phyloP scores from a whole-genome alignment of 768 basidiomycete species.

The Aureoboletus auriporus region DNA sequence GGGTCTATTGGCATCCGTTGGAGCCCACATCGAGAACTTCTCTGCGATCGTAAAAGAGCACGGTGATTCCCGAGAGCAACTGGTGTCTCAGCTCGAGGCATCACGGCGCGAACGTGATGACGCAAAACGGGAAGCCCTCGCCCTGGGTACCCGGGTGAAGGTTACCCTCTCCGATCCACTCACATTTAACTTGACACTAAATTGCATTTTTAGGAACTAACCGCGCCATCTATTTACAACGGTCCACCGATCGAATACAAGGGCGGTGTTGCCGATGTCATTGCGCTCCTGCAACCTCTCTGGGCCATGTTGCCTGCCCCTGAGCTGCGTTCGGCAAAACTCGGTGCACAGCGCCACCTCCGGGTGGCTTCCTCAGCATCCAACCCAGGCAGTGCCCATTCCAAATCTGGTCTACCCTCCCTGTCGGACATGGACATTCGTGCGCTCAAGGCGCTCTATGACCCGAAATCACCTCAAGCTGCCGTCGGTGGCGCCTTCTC shows the following conservation, averaged over 20 bases:
- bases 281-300: constrained; percentile 62
- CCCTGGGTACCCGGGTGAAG: constrained; percentile 38
- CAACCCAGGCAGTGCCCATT: constrained; percentile 28
- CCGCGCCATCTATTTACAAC: constrained; percentile 17
- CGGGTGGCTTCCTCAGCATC: constrained; percentile 43
- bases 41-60: constrained; percentile 41
- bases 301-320: constrained; percentile 85
- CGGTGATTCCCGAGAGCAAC: constrained; percentile 36
- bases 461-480: constrained; percentile 32
- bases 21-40: constrained; percentile 48
- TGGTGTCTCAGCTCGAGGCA: constrained; percentile 57
- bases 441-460: constrained; percentile 79
- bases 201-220: constrained; percentile 20
- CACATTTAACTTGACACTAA: neutral
- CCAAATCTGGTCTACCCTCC: constrained; percentile 40
- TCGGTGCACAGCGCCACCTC: constrained; percentile 44
- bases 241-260: constrained; percentile 29
- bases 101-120: constrained; percentile 50
- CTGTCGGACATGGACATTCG: constrained; percentile 85
- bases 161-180: constrained; percentile 17
- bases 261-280: constrained; percentile 51
- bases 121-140: constrained; percentile 38
- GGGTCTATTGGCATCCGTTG: constrained; percentile 46
- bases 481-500: constrained; percentile 44
- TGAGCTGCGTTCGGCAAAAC: constrained; percentile 71